These are phyloP conservation scores for Fusarium tupiense DNA, from an alignment of 2,329 filamentous ascomycete species.

Conservation along the genomic window DNA sequence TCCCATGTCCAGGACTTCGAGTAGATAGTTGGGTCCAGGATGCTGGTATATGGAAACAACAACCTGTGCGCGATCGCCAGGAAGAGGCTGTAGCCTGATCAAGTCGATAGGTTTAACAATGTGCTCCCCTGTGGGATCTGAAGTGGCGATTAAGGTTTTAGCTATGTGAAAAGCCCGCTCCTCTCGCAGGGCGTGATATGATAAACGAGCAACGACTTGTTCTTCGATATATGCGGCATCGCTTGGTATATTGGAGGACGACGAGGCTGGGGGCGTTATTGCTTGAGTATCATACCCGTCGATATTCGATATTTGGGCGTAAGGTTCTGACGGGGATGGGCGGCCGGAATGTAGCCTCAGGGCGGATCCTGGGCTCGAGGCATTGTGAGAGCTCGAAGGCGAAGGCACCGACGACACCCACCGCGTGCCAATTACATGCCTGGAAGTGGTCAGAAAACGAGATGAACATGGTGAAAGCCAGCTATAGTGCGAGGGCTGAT, in stretches of 20 bases:
- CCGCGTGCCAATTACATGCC: conserved; percentile 74
- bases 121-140: conserved; percentile 77
- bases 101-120: conserved; percentile 85
- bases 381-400: conserved; percentile 57
- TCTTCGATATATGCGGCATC: conserved; percentile 68
- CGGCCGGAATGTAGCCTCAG: conserved; percentile 56
- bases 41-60: conserved; percentile 84
- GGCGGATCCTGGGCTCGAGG: conserved; percentile 56
- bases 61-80: conserved; percentile 75
- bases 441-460: conserved; percentile 44
- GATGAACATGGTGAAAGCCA: not conserved
- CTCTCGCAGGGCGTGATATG: conserved; percentile 81
- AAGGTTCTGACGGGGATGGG: conserved; percentile 55
- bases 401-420: conserved; percentile 62
- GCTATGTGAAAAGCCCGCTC: conserved; percentile 89
- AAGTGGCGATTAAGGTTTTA: conserved; percentile 74
- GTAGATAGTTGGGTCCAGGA: conserved; percentile 78
- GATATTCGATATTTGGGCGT: conserved; percentile 47
- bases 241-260: conserved; percentile 48
- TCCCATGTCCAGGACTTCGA: conserved; percentile 78
- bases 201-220: conserved; percentile 82
- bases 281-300: conserved; percentile 49
- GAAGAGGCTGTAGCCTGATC: conserved; percentile 73
- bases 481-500: not conserved
- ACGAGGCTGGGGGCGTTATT: conserved; percentile 49